Evolutionary conservation across 768 basidiomycete genomes (phyloP), one percentile per base, ranked within the genome.

Genomic region (Scleroderma citrinum): DNA sequence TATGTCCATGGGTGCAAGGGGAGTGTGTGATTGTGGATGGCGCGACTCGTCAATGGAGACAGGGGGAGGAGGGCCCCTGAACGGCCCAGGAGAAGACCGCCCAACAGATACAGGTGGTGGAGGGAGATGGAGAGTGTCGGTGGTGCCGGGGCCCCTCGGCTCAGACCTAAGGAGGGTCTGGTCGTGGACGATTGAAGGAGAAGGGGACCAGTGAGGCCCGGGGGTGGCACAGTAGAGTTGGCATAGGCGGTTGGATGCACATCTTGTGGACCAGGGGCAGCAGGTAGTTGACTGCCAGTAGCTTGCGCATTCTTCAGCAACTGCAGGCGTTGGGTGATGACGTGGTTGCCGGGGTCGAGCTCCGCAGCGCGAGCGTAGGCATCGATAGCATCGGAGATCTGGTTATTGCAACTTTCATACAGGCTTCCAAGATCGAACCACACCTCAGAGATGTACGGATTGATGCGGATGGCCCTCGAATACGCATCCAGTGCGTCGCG

Each of bases 341-440:
- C 80, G 37, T 73, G 69, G 61, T 98, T 98, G 49, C 67, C 69
- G 0, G 94, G 92, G 63, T 98, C 96, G 39, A 98, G 83, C 65
- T 97, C 94, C 50, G 85, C 84, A 1, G 95, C 96, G 31, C 95
- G 82, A 12, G 91, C 90, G 61, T 99, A 99, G 2, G 96, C 95
- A 58, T 99, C 95, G 63, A 98, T 97, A 26, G 96, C 96, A 65
- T 99, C 96, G 31, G 87, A 87, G 63, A 98, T 92, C 68, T 99
- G 96, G 62, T 98, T 97, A 72, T 98, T 98, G 75, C 95, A 99
- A 56, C 87, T 89, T 69, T 99, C 95, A 64, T 99, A 99, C 0
- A 99, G 76, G 54, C 85, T 89, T 36, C 96, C 96, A 34, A 99
- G 82, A 70, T 98, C 93, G 67, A 95, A 98, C 67, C 69, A 70